A percentile compares a stretch with the other conserved stretches of the same genome.
phyloP scores from a whole-genome alignment of 1,284 basidiomycete species.

The Leccinum pallidistipes region DNA sequence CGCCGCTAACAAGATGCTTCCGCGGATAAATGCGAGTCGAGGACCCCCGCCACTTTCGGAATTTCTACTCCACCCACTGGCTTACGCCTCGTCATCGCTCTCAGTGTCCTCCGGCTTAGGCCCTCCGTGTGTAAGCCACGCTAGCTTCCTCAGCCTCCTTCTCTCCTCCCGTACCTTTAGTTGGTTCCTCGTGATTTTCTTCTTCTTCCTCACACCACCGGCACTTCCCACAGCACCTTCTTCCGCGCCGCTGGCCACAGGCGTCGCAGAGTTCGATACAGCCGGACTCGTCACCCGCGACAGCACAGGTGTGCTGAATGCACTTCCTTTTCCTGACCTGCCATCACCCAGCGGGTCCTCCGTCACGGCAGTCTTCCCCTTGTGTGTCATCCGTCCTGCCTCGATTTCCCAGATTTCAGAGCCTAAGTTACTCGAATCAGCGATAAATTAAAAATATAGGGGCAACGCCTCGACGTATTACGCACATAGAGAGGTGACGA shows the following conservation, averaged over 20 bases:
- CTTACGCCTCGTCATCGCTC: constrained; percentile 43
- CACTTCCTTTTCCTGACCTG: constrained; percentile 69
- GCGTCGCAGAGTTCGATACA: constrained; percentile 63
- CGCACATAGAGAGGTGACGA: constrained; percentile 84
- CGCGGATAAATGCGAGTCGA: constrained; percentile 19
- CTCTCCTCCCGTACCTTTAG: constrained; percentile 86
- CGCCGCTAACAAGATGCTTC: constrained; percentile 27
- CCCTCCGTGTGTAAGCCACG: constrained; percentile 83
- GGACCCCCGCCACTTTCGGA: constrained; percentile 24
- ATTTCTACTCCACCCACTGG: background rate
- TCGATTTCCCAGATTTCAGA: constrained; percentile 85
- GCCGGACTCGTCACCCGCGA: constrained; percentile 65
- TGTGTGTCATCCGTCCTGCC: constrained; percentile 77
- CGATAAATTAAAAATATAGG: constrained; percentile 12
- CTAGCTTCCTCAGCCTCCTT: constrained; percentile 73
- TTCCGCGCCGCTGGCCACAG: constrained; percentile 72
- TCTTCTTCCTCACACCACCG: constrained; percentile 72
- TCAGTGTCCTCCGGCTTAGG: constrained; percentile 81
- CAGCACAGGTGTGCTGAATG: constrained; percentile 63
- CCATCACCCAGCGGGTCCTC: constrained; percentile 71
- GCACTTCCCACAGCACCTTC: constrained; percentile 46
- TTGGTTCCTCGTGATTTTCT: constrained; percentile 91
- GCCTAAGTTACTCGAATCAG: constrained; percentile 44
- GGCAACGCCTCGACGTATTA: constrained; percentile 23
- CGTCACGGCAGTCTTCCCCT: constrained; percentile 84